phyloP scores from a whole-genome alignment of 1,139 yeast genomes.

The Suhomyces wounanorum region DNA sequence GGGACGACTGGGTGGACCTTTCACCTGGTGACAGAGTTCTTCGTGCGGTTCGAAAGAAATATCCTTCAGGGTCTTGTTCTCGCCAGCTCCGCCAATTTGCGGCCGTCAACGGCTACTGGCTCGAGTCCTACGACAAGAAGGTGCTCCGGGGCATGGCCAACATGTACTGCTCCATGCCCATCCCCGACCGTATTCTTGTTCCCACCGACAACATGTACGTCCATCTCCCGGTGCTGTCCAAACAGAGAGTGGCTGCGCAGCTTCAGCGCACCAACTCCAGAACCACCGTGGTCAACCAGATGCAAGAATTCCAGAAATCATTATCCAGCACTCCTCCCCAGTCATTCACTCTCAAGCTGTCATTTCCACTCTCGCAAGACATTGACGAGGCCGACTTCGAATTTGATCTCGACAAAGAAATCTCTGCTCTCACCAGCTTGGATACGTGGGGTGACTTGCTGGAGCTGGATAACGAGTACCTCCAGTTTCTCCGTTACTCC shows the following conservation, averaged over 20 bases:
- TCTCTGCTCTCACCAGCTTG: constrained; percentile 27
- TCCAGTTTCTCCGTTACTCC: constrained; percentile 34
- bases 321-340: constrained; percentile 6
- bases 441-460: constrained; percentile 19
- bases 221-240: constrained; percentile 34
- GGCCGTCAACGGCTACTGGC: constrained; percentile 36
- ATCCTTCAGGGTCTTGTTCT: constrained; percentile 32
- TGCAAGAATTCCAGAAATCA: constrained; percentile 4
- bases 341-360: constrained; percentile 9
- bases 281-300: constrained; percentile 8
- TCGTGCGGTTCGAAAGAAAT: constrained; percentile 19
- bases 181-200: constrained; percentile 31
- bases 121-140: constrained; percentile 39
- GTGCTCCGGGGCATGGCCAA: constrained; percentile 38
- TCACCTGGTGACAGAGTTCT: constrained; percentile 28
- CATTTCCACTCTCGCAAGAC: constrained; percentile 18
- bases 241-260: constrained; percentile 25
- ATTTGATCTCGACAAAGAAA: constrained; percentile 36
- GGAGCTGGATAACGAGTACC: constrained; percentile 25
- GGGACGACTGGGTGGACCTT: constrained; percentile 49
- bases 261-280: constrained; percentile 1
- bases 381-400: constrained; percentile 32
- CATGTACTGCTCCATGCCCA: constrained; percentile 35
- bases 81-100: constrained; percentile 25
- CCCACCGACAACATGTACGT: constrained; percentile 30